These are phyloP conservation scores for Paramecium caudatum DNA, from an alignment of 73 alveolate species.

Conservation along the genomic window DNA sequence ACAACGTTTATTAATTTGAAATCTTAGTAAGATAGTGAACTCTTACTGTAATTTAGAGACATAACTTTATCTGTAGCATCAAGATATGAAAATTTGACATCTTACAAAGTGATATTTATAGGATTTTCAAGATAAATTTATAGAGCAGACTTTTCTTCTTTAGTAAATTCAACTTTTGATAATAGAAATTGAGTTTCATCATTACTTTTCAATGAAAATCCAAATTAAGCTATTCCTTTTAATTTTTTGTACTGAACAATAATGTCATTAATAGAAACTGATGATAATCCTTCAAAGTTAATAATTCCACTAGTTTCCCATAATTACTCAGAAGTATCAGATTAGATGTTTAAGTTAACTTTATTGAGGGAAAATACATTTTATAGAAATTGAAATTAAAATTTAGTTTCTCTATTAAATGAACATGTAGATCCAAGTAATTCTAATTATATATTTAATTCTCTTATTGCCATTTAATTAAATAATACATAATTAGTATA, in stretches of 20 bases:
- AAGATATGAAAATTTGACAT: constrained; percentile 17
- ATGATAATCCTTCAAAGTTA: background rate
- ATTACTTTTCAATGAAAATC: background rate
- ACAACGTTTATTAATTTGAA: background rate
- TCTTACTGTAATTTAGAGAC: background rate
- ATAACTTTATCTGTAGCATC: constrained; percentile 6
- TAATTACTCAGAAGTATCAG: background rate
- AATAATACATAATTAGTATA: background rate
- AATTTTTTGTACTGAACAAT: background rate
- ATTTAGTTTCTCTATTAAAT: constrained; percentile 10
- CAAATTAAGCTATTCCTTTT: background rate
- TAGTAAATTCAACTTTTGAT: background rate
- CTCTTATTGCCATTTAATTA: constrained; percentile 2
- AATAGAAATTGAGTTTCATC: background rate
- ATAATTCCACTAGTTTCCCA: background rate
- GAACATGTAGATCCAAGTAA: background rate
- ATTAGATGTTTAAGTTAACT: background rate
- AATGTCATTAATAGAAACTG: background rate
- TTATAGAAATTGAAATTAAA: background rate
- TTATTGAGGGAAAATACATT: constrained; percentile 37
- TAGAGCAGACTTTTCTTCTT: background rate
- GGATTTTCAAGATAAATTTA: constrained; percentile 20
- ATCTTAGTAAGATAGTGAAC: background rate
- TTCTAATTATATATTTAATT: background rate
- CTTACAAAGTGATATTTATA: background rate